These are phyloP conservation scores for Beauveria medogensis DNA, from an alignment of 2,329 filamentous ascomycete genomes.

Conservation along the genomic window DNA sequence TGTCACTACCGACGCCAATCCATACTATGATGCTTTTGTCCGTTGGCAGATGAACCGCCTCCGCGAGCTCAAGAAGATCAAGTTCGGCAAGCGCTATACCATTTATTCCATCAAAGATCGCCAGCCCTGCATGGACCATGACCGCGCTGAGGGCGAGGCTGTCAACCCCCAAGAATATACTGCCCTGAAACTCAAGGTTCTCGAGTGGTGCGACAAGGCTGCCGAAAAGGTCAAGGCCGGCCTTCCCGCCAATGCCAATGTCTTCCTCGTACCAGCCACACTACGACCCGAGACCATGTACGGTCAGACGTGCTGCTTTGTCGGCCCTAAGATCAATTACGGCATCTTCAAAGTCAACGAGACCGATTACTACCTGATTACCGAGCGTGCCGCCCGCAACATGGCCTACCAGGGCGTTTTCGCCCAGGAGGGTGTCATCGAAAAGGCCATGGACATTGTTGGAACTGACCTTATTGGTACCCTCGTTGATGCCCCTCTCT, in stretches of 20 bases:
- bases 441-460: conserved; percentile 64
- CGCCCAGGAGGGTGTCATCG: conserved; percentile 64
- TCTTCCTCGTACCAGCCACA: conserved; percentile 88
- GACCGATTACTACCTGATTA: conserved; percentile 77
- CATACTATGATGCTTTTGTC: conserved; percentile 92
- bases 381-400: conserved; percentile 80
- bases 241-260: conserved; percentile 67
- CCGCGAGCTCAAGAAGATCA: conserved; percentile 83
- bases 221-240: conserved; percentile 66
- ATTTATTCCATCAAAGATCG: conserved; percentile 57
- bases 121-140: conserved; percentile 41
- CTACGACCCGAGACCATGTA: conserved; percentile 98
- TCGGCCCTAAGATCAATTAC: conserved; percentile 82
- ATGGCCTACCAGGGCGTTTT: conserved; percentile 94
- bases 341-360: conserved; percentile 75
- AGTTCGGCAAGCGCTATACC: conserved; percentile 87
- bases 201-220: conserved; percentile 78
- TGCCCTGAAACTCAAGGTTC: conserved; percentile 80
- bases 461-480: conserved; percentile 81
- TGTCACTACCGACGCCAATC: conserved; percentile 92
- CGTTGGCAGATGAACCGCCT: conserved; percentile 96
- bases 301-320: conserved; percentile 92
- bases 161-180: conserved; percentile 82
- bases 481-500: conserved; percentile 83
- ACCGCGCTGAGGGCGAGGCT: conserved; percentile 38